Conservation (phyloP, 768 basidiomycete genomes). For the Mrakia gelida region DNA sequence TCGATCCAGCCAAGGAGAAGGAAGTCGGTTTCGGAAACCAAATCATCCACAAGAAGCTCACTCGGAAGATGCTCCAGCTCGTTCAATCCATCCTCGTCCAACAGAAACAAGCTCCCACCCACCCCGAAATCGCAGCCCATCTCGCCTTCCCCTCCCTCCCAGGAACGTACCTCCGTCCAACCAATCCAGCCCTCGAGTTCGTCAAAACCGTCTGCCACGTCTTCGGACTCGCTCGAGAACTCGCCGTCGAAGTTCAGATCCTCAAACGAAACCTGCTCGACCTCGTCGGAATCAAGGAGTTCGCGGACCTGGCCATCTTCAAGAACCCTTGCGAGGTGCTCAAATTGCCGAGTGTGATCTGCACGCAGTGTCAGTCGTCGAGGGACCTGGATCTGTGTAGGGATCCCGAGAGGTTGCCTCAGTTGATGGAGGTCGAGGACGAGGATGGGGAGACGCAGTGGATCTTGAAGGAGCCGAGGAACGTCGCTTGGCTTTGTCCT, state of each 20-base stretch:
- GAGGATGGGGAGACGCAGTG: conserved; percentile 19
- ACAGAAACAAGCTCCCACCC: conserved; percentile 49
- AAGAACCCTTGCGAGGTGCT: conserved; percentile 82
- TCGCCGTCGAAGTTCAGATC: conserved; percentile 77
- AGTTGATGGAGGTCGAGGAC: conserved; percentile 38
- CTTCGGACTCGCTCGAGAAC: conserved; percentile 72
- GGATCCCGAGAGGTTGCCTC: conserved; percentile 73
- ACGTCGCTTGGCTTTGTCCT: conserved; percentile 45
- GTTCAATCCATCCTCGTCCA: conserved; percentile 54
- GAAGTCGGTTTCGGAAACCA: conserved; percentile 66
- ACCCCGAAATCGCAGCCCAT: conserved; percentile 50
- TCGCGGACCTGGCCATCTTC: conserved; percentile 77
- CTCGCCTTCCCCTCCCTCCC: conserved; percentile 82
- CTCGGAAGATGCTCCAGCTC: conserved; percentile 67
- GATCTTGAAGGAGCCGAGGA: conserved; percentile 47
- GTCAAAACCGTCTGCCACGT: conserved; percentile 81
- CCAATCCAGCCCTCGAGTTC: conserved; percentile 80
- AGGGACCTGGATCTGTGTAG: conserved; percentile 93
- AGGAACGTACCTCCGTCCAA: conserved; percentile 72
- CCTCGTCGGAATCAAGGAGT: conserved; percentile 78
- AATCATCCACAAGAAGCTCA: conserved; percentile 75
- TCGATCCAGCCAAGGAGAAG: conserved; percentile 62
- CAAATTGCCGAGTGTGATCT: conserved; percentile 78
- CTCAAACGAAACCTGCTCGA: conserved; percentile 86
- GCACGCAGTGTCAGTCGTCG: conserved; percentile 55